phyloP scores from a whole-genome alignment of 1,284 basidiomycete genomes.

The Wolfiporia cocos region DNA sequence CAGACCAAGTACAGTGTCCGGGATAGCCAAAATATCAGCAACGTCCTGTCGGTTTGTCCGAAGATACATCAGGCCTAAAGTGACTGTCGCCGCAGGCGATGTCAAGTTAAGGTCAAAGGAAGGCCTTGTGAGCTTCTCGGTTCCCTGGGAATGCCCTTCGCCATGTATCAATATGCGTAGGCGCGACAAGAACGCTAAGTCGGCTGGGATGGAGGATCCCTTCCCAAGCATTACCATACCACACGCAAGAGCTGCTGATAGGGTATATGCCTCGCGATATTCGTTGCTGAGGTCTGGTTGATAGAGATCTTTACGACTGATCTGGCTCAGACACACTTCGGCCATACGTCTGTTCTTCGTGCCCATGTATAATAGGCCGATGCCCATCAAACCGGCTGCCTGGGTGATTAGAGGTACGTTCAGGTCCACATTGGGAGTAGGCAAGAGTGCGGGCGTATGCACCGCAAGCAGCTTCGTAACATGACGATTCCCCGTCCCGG shows the following conservation, averaged over 20 bases:
- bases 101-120: constrained; percentile 82
- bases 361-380: constrained; percentile 89
- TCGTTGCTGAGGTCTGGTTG: constrained; percentile 81
- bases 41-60: constrained; percentile 81
- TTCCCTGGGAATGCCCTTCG: constrained; percentile 34
- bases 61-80: constrained; percentile 90
- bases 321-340: constrained; percentile 83
- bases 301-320: constrained; percentile 71
- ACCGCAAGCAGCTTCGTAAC: constrained; percentile 90
- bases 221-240: constrained; percentile 95
- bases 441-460: constrained; percentile 89
- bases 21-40: constrained; percentile 79
- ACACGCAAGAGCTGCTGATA: constrained; percentile 84
- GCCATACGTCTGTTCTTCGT: constrained; percentile 88
- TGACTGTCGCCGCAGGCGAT: constrained; percentile 86
- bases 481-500: constrained; percentile 83
- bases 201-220: constrained; percentile 73
- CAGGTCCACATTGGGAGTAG: constrained; percentile 81
- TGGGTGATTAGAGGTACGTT: constrained; percentile 90
- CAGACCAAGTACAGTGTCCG: constrained; percentile 72
- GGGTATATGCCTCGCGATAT: constrained; percentile 88
- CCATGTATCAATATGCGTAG: constrained; percentile 72
- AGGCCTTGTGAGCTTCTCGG: constrained; percentile 32
- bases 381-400: constrained; percentile 81
- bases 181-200: constrained; percentile 60